Conservation (phyloP, 352 stramenopile species). For the Globisporangium cylindrosporum region DNA sequence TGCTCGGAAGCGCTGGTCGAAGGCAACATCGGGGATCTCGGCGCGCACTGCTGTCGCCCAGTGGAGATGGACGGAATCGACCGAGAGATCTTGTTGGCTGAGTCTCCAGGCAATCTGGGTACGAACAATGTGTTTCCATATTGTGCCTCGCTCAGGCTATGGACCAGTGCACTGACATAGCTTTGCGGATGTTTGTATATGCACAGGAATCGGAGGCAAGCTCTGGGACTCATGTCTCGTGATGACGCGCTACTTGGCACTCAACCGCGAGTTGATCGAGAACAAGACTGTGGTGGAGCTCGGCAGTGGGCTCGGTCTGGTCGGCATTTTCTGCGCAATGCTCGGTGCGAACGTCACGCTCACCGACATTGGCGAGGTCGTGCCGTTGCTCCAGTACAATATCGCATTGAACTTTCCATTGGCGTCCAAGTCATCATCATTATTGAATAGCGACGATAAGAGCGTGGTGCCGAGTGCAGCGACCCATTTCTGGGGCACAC, state of each 20-base stretch:
- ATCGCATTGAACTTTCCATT: slow-evolving; percentile 57
- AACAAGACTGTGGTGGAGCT: slow-evolving; percentile 64
- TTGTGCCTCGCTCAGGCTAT: not conserved
- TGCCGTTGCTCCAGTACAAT: slow-evolving; percentile 77
- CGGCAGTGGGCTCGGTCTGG: slow-evolving; percentile 68
- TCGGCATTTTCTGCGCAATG: slow-evolving; percentile 71
- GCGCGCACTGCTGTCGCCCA: slow-evolving; percentile 70
- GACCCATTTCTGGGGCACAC: slow-evolving; percentile 58
- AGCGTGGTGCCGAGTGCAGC: slow-evolving; percentile 23
- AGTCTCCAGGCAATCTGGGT: slow-evolving; percentile 73
- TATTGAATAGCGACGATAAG: not conserved
- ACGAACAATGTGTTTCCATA: slow-evolving; percentile 5
- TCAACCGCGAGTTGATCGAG: slow-evolving; percentile 32
- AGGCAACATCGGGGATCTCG: slow-evolving; percentile 29
- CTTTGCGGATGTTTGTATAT: not conserved
- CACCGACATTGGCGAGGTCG: slow-evolving; percentile 75
- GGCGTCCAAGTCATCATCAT: not conserved
- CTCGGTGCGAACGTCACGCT: slow-evolving; percentile 60
- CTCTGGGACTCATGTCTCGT: slow-evolving; percentile 82
- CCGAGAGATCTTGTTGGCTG: slow-evolving; percentile 61
- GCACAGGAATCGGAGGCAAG: slow-evolving; percentile 72
- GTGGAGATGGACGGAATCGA: slow-evolving; percentile 48
- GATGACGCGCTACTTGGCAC: slow-evolving; percentile 57
- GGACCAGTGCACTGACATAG: slow-evolving; percentile 1
- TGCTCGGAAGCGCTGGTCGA: slow-evolving; percentile 17